Conservation (phyloP, 345 rosid species). For the Sonneratia alba region DNA sequence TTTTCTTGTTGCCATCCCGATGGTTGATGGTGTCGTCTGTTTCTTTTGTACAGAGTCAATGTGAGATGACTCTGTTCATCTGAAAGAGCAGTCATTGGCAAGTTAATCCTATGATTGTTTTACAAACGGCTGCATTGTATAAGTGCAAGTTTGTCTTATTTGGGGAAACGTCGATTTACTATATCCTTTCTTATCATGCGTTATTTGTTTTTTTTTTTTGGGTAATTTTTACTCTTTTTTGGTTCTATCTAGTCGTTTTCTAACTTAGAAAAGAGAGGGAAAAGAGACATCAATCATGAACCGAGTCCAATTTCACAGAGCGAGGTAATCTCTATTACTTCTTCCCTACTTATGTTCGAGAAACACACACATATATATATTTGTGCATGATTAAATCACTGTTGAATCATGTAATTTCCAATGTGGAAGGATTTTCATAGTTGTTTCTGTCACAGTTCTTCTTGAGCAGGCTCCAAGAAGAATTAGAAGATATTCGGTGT, state of each 20-base stretch:
- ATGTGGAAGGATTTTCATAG: background rate
- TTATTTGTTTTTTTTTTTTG: background rate
- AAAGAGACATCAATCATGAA: background rate
- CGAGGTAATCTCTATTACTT: background rate
- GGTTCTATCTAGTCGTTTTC: background rate
- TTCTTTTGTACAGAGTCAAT: slow-evolving; percentile 9
- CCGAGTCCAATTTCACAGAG: background rate
- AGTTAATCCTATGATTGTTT: background rate
- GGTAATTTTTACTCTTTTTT: background rate
- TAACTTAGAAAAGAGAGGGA: background rate
- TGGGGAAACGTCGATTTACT: background rate
- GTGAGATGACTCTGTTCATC: slow-evolving; percentile 5
- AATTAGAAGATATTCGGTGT: background rate
- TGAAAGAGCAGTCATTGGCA: slow-evolving; percentile 1
- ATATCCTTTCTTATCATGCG: background rate
- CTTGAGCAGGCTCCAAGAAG: background rate
- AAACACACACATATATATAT: background rate
- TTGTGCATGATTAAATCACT: too few species aligned
- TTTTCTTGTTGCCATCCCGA: background rate
- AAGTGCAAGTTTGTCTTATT: slow-evolving; percentile 6
- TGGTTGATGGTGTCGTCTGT: slow-evolving; percentile 38
- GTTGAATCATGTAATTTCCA: too few species aligned
- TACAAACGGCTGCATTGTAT: background rate
- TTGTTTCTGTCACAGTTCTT: background rate
- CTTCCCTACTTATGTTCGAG: background rate